Evolutionary conservation across 495 filamentous ascomycete species (phyloP), one percentile per base, ranked within the genome.

Genomic region (Hyaloscypha hepaticicola): DNA sequence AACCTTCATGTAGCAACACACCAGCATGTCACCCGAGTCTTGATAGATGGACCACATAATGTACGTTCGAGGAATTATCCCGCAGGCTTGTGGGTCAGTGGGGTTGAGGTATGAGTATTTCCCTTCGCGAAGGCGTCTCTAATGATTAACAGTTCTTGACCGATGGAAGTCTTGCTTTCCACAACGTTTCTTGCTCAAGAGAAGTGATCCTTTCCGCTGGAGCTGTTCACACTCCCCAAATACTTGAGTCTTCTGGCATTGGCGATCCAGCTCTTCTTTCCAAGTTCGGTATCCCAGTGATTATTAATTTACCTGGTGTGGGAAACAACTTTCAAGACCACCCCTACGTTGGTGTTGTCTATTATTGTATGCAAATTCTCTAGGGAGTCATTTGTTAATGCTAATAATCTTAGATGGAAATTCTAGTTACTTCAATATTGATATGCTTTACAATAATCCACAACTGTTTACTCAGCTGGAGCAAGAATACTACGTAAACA

Each of bases 201-300:
- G 87, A 90, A 70, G 85, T 91, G 51, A 87, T 91, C 62, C 59
- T 91, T 6, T 73, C 86, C 14, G 86, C 79, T 11, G 88, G 88
- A 27, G 71, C 79, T 5, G 85, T 85, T 72, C 83, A 88, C 77
- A 80, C 84, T 0, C 86, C 87, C 0, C 83, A 86, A 66, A 69
- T 90, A 1, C 82, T 91, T 25, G 85, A 88, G 69, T 79, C 87
- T 4, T 85, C 79, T 1, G 88, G 89, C 8, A 75, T 91, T 55
- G 88, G 88, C 1, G 80, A 84, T 0, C 61, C 63, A 2, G 68
- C 67, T 0, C 78, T 87, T 34, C 78, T 91, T 0, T 19, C 71
- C 4, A 67, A 65, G 11, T 76, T 80, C 58, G 69, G 73, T 24
- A 87, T 90, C 61, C 69, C 77, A 5, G 75, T 87, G 0, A 61